Conservation (phyloP, 2,329 filamentous ascomycete genomes). For the Scopulariopsis brevicaulis region DNA sequence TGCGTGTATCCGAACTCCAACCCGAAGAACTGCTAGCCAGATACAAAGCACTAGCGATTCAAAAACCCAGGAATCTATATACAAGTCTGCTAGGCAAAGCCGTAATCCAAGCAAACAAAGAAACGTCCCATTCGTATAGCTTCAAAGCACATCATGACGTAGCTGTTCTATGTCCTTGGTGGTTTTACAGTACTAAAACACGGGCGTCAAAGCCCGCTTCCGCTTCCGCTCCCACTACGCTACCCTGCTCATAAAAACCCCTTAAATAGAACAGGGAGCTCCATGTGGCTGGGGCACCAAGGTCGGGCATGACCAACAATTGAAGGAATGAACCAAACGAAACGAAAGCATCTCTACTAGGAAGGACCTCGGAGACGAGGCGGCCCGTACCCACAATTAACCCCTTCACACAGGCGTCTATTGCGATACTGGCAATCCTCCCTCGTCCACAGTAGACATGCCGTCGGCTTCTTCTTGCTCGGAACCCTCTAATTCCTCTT, state of each 20-base stretch:
- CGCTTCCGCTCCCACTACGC: neutral
- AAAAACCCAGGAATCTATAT: neutral
- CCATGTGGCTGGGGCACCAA: neutral
- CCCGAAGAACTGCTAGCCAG: neutral
- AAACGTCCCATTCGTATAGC: neutral
- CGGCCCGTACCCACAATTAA: too few species aligned
- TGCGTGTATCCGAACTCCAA: neutral
- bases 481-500: conserved; percentile 16
- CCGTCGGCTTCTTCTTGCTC: conserved; percentile 35
- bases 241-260: neutral
- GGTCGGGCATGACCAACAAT: neutral
- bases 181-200: neutral
- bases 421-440: neutral
- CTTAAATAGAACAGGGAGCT: neutral
- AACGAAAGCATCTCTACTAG: too few species aligned
- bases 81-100: neutral
- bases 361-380: too few species aligned
- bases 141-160: neutral
- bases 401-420: neutral
- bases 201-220: neutral
- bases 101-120: neutral
- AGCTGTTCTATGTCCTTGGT: neutral
- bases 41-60: neutral
- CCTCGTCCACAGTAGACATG: conserved; percentile 3
- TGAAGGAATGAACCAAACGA: too few species aligned